phyloP scores from a whole-genome alignment of 1,139 yeast species.

The Suhomyces choctaworum region DNA sequence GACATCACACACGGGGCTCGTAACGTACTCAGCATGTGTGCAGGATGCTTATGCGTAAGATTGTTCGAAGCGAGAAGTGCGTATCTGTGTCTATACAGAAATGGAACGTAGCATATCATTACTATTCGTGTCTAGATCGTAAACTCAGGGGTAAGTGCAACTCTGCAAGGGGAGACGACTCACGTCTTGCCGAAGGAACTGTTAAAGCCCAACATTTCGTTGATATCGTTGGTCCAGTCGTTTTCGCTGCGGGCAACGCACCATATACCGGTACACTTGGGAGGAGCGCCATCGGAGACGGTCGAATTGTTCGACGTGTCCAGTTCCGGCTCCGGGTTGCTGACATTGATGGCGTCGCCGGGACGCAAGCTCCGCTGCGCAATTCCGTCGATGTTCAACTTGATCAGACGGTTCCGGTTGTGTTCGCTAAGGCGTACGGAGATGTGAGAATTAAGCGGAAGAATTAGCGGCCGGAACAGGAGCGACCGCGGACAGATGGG shows the following conservation, averaged over 20 bases:
- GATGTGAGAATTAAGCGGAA: conserved; percentile 73
- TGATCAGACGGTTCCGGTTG: conserved; percentile 45
- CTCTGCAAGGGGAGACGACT: not conserved
- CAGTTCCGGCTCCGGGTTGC: conserved; percentile 28
- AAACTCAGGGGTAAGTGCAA: not conserved
- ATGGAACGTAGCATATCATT: too few relatives aligned
- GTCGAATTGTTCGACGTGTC: not conserved
- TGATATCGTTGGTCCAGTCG: conserved; percentile 90
- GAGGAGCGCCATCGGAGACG: not conserved
- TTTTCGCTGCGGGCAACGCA: conserved; percentile 80
- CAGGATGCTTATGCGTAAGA: too few relatives aligned
- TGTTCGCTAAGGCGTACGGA: conserved; percentile 62
- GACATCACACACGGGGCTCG: not conserved
- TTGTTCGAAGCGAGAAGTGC: too few relatives aligned
- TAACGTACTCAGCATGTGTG: not conserved
- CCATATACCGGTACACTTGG: conserved; percentile 63
- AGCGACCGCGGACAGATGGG: conserved; percentile 91
- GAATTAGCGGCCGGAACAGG: conserved; percentile 79
- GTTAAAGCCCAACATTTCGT: conserved; percentile 85
- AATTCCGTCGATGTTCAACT: conserved; percentile 78
- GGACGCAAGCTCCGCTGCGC: conserved; percentile 65
- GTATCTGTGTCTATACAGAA: too few relatives aligned
- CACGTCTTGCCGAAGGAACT: conserved; percentile 52
- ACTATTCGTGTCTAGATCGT: too few relatives aligned
- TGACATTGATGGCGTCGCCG: conserved; percentile 78